phyloP scores from a whole-genome alignment of 2,329 filamentous ascomycete genomes.

The Microdochium trichocladiopsis region DNA sequence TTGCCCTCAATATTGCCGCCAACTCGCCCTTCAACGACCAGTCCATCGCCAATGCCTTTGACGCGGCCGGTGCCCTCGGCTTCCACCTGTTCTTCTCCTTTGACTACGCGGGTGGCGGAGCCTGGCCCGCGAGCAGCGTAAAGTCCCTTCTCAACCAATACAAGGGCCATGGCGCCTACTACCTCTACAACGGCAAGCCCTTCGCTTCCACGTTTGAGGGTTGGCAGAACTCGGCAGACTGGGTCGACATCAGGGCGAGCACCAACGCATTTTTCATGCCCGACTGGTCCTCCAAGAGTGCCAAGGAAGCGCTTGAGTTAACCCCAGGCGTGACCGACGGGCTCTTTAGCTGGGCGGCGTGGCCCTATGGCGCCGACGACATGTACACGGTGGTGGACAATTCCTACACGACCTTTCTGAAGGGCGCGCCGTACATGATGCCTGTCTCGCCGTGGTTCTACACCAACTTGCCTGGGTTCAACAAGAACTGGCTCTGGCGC shows the following conservation, averaged over 20 bases:
- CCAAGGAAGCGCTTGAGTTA: too few species aligned
- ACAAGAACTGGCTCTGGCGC: conserved; percentile 57
- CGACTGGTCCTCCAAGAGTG: conserved; percentile 29
- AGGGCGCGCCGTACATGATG: conserved; percentile 36
- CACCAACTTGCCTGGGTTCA: conserved; percentile 47
- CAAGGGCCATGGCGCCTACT: conserved; percentile 16
- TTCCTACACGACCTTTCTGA: conserved; percentile 6
- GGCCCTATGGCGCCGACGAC: conserved; percentile 22
- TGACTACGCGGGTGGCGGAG: conserved; percentile 23
- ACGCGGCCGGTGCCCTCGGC: conserved; percentile 10
- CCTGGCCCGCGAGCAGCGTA: conserved; percentile 18
- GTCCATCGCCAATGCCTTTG: conserved; percentile 15
- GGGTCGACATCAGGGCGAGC: conserved; percentile 29
- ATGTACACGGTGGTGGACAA: conserved; percentile 8
- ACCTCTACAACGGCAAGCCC: conserved; percentile 19
- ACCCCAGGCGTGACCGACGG: conserved; percentile 20
- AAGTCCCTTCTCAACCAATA: conserved; percentile 16
- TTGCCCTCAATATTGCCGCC: conserved; percentile 22
- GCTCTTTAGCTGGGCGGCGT: conserved; percentile 28
- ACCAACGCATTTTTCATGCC: conserved; percentile 34
- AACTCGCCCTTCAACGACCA: background rate
- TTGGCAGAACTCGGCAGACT: conserved; percentile 28
- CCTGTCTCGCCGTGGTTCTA: conserved; percentile 54
- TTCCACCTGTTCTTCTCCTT: conserved; percentile 34
- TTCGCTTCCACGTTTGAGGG: conserved; percentile 49